phyloP scores from a whole-genome alignment of 1,284 basidiomycete species.

The Pseudomicrostroma phylloplanum region DNA sequence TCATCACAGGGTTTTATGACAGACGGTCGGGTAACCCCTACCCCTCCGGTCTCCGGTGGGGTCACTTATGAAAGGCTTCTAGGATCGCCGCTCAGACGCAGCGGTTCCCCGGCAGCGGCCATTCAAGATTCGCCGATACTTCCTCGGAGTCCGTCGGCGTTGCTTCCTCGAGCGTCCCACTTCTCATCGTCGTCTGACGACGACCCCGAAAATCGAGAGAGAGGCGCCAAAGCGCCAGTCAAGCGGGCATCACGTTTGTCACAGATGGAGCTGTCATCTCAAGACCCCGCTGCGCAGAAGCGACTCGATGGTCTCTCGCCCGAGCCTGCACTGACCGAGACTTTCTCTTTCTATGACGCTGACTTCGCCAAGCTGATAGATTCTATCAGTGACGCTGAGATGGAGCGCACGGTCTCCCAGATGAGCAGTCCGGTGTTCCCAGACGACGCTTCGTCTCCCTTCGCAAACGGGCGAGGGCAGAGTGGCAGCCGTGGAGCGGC shows the following conservation, averaged over 20 bases:
- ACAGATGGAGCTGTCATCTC: not conserved
- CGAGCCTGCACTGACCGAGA: conserved; percentile 31
- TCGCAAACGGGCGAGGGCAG: no score
- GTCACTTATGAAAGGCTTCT: no score
- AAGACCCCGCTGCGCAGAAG: not conserved
- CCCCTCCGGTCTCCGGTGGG: no score
- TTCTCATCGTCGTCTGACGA: not conserved
- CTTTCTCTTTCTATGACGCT: conserved; percentile 69
- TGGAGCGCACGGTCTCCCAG: conserved; percentile 19
- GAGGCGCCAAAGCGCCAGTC: not conserved
- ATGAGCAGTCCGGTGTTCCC: not conserved
- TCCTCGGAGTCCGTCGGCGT: no score
- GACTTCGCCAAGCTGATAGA: conserved; percentile 62
- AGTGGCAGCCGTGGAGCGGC: no score
- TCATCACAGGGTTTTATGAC: no score
- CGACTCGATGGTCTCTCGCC: no score
- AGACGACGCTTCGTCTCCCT: not conserved
- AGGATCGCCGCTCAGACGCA: no score
- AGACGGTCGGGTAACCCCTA: no score
- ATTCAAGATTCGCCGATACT: no score
- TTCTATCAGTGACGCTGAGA: conserved; percentile 43
- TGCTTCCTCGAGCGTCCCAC: not conserved
- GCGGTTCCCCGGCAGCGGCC: no score
- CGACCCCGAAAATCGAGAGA: not conserved
- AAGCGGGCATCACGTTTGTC: conserved; percentile 1